Base-by-base conservation (phyloP, 164 flowering plant species). In the Stephania cephalantha region DNA sequence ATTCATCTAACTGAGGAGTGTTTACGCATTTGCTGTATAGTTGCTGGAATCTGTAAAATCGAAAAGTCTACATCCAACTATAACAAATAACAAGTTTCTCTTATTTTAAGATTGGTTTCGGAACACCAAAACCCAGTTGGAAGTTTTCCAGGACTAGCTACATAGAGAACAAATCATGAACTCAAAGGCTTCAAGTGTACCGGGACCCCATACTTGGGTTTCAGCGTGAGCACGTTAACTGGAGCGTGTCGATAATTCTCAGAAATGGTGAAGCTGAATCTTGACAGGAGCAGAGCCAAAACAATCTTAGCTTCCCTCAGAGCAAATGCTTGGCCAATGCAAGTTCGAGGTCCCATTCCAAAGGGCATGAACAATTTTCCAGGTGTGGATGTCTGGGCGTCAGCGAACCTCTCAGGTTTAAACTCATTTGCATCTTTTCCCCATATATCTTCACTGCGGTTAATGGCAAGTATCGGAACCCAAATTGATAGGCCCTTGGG, bases 251-350 rank as follows among this genome's bases (percentile, higher is more conserved):
- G 67, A 25, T 77, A 77, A 22, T 72, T 77, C 20, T 77, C 31
- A 0, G 79, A 77, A 29, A 78, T 44, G 3, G 73, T 78, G 73
- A 78, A 78, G 46, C 70, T 69, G 48, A 78, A 78, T 10, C 42
- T 58, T 5, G 76, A 68, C 18, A 78, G 29, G 6, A 78, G 20
- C 79, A 78, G 55, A 52, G 76, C 68, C 46, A 77, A 42, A 46
- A 77, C 42, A 17, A 72, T 45, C 75, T 77, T 77, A 55, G 76
- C 58, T 77, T 77, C 79, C 70, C 69, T 73, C 31, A 78, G 1
- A n/a, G 79, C 76, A 68, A 78, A 78, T 25, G 76, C 61, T 53
- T 79, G 81, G 17, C 81, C 81, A 0, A 75, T 74, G 68, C 81
- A 79, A 2, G 50, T 68, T 7, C 81, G 72, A 42, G 78, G 75